Base-by-base conservation (phyloP, 2,329 filamentous ascomycete species). In the Tolypocladium endophyticum region DNA sequence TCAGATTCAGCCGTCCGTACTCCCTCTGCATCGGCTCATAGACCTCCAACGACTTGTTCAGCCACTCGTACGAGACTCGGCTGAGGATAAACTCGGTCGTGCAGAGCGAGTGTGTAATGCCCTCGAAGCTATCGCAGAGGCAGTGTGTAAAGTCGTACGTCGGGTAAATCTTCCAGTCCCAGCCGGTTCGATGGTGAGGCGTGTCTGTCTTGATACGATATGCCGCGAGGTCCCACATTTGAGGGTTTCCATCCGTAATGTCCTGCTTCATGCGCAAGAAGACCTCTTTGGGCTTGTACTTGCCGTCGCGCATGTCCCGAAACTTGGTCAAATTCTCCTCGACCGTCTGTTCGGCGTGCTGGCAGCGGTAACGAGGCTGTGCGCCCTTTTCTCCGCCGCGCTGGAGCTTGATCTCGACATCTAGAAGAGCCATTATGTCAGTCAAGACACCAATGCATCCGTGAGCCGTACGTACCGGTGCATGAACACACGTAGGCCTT, bases 21-120 rank as follows among this genome's bases (percentile, higher is more conserved):
- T 96, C 92, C 72, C 93, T 81, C 81, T 97, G 93, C 90, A 96
- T 96, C 0, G 93, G 92, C 68, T 91, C 84, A 73, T 95, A 96
- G 60, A 95, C 86, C 41, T 86, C 90, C 18, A 96, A 80, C 14
- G 85, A 83, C 73, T 91, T 86, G 72, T 94, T 90, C 39, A 97
- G 79, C 85, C 84, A 97, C 70, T 97, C 92, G 70, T 97, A 99
- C 45, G 90, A 94, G 55, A 89, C 87, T 61, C 93, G 80, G 25
- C 89, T 88, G 57, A 90, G 84, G 64, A 92, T 86, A 68, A 97
- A 97, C 72, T 97, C 94, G 1, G 89, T 93, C 0, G 94, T 97
- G 72, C 93, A 97, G 25, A 97, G 79, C 18, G 88, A 93, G 77
- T 97, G 93, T 0, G 92, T 92, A 68, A 97, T 95, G 23, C 84